A percentile compares a stretch with the other conserved stretches of the same genome.
Evolutionary conservation across 345 rosid genomes (phyloP).

Genomic region (Salix koriyanagi): DNA sequence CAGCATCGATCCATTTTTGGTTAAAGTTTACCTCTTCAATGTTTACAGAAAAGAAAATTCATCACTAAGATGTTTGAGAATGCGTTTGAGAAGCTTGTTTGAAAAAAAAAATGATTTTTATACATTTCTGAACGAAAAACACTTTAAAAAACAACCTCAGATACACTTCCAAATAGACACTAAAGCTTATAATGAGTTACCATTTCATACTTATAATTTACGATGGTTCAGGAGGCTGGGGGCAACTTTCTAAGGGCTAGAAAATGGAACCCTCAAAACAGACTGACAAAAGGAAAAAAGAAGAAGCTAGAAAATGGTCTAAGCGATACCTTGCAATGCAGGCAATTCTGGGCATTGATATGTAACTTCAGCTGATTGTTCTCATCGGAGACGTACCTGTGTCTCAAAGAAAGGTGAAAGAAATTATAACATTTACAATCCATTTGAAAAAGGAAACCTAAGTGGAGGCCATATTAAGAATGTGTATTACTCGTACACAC

Average conservation of each 20-base stretch:
- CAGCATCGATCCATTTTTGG: not conserved
- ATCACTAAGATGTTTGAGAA: too few relatives aligned
- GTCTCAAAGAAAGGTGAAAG: slow-evolving; percentile 13
- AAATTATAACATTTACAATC: not conserved
- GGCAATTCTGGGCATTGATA: slow-evolving; percentile 89
- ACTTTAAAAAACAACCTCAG: too few relatives aligned
- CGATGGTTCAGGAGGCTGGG: too few relatives aligned
- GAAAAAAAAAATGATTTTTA: too few relatives aligned
- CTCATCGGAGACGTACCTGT: slow-evolving; percentile 75
- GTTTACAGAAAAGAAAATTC: too few relatives aligned
- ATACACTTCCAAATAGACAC: too few relatives aligned
- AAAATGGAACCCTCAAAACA: not conserved
- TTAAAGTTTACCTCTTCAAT: not conserved
- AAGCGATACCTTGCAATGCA: slow-evolving; percentile 81
- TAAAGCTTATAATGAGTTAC: too few relatives aligned
- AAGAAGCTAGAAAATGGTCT: not conserved
- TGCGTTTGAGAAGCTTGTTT: too few relatives aligned
- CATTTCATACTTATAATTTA: too few relatives aligned
- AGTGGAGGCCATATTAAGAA: slow-evolving; percentile 1
- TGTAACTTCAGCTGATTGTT: slow-evolving; percentile 64
- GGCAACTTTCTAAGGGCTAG: not conserved
- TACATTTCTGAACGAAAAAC: too few relatives aligned
- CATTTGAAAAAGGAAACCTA: slow-evolving; percentile 2
- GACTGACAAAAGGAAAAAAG: not conserved
- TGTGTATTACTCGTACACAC: slow-evolving; percentile 78